phyloP scores from a whole-genome alignment of 805 yeast species.

The Cyberlindnera japonica region DNA sequence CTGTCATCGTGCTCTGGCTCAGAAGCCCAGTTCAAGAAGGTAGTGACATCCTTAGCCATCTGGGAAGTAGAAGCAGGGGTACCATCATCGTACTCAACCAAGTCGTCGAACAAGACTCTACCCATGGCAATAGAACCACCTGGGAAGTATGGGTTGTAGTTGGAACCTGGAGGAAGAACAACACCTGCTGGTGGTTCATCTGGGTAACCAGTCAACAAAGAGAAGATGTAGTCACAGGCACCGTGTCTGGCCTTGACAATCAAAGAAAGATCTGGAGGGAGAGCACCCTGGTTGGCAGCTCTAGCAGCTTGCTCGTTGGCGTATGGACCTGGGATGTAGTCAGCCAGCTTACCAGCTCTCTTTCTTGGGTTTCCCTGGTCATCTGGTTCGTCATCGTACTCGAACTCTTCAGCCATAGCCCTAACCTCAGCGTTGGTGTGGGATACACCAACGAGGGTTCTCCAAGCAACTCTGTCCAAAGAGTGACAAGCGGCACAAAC shows the following conservation, averaged over 20 bases:
- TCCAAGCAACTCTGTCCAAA: slow-evolving; percentile 95
- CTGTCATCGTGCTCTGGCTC: slow-evolving; percentile 99
- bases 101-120: slow-evolving; percentile 93
- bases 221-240: slow-evolving; percentile 90
- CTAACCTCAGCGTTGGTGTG: slow-evolving; percentile 88
- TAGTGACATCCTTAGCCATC: slow-evolving; percentile 97
- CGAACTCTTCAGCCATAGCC: slow-evolving; percentile 92
- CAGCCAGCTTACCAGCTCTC: slow-evolving; percentile 98
- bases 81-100: slow-evolving; percentile 98
- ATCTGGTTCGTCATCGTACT: slow-evolving; percentile 98
- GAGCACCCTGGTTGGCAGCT: slow-evolving; percentile 99
- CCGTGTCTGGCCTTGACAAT: slow-evolving; percentile 99
- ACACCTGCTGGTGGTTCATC: slow-evolving; percentile 99
- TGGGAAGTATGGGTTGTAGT: slow-evolving; percentile 99
- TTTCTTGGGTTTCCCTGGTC: slow-evolving; percentile 97
- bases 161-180: slow-evolving; percentile 83
- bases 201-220: slow-evolving; percentile 96
- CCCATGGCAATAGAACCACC: slow-evolving; percentile 99
- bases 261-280: slow-evolving; percentile 96
- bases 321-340: slow-evolving; percentile 91
- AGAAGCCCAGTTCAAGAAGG: slow-evolving; percentile 96
- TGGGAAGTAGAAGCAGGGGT: slow-evolving; percentile 98
- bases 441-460: slow-evolving; percentile 94
- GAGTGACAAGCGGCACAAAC: slow-evolving; percentile 99
- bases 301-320: slow-evolving; percentile 99